Base-by-base conservation (phyloP, 1,284 basidiomycete species). In the Irpex sp. region DNA sequence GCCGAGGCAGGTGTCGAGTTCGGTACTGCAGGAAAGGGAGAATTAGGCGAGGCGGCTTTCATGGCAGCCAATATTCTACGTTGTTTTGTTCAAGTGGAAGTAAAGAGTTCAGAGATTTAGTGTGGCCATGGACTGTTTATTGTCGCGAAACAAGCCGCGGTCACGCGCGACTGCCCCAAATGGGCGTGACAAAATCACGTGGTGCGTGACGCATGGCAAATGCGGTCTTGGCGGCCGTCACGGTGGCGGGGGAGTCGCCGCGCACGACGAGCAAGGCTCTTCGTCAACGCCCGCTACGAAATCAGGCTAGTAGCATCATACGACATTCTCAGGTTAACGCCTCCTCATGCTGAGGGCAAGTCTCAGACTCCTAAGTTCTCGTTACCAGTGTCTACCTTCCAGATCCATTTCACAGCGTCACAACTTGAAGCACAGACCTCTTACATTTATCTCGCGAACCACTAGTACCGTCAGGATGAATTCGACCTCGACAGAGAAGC, bases 41-140 rank as follows among this genome's bases (percentile, higher is more conserved):
- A 60, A 8, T 47, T 57, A 2, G 70, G 68, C 11, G 72, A 71
- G 1, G 70, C 63, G 64, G 68, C n/a, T 21, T 56, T 56, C 54
- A 56, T 56, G 21, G 11, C 34, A 9, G 19, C 9, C n/a, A 17
- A 44, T 5, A 0, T 2, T 13, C 17, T 3, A 17, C 17, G 3
- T 13, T 51, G 1, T 11, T 47, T 13, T 47, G 4, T 47, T 11
- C 44, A 47, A n/a, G 11, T 6, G 44, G 9, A 47, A 8, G 49
- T 51, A 0, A 2, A 21, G 17, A 13, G 49, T 44, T 44, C 11
- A 44, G 15, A 4, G 40, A 44, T 44, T 11, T 9, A 0, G 40
- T 44, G 40, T 44, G 40, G 40, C 40, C 40, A 44, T 44, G 40
- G 40, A 52, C 17, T 15, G 49, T 2, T 15, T 15, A 19, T 44